These are phyloP conservation scores for Chondrostereum purpureum DNA, from an alignment of 1,284 basidiomycete species.

Conservation along the genomic window DNA sequence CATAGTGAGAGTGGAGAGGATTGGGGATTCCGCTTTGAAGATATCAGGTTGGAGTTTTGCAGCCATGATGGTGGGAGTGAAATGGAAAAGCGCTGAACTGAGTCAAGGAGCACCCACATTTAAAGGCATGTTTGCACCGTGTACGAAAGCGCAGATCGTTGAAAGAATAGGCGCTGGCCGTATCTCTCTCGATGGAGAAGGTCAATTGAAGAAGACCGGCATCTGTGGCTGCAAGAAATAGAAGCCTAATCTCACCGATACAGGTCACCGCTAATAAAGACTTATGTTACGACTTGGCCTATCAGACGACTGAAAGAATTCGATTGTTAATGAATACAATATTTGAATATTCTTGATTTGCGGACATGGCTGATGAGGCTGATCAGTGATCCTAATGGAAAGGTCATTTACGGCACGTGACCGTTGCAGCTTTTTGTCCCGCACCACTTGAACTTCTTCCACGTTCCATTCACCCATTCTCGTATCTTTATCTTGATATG, in stretches of 20 bases:
- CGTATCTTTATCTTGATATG: constrained; percentile 34
- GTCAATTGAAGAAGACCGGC: too few species aligned
- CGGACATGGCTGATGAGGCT: not conserved
- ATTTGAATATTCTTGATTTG: not conserved
- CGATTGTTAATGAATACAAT: not conserved
- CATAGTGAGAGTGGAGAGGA: constrained; percentile 18
- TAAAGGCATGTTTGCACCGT: too few species aligned
- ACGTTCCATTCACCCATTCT: not conserved
- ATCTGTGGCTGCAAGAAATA: too few species aligned
- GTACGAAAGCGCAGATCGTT: too few species aligned
- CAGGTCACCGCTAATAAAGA: too few species aligned
- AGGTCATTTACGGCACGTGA: not conserved
- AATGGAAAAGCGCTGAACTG: too few species aligned
- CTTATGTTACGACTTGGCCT: too few species aligned
- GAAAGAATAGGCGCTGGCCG: too few species aligned
- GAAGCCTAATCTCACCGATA: too few species aligned
- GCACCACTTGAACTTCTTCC: constrained; percentile 2
- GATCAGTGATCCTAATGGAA: not conserved
- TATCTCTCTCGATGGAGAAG: too few species aligned
- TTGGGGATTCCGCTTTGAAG: constrained; percentile 17
- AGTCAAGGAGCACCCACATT: too few species aligned
- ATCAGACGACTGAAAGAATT: too few species aligned
- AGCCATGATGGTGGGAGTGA: not conserved
- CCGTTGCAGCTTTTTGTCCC: not conserved
- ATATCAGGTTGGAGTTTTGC: constrained; percentile 22